Evolutionary conservation across 2,329 filamentous ascomycete genomes (phyloP), one percentile per base, ranked within the genome.

Genomic region (Aspergillus novofumigatus): DNA sequence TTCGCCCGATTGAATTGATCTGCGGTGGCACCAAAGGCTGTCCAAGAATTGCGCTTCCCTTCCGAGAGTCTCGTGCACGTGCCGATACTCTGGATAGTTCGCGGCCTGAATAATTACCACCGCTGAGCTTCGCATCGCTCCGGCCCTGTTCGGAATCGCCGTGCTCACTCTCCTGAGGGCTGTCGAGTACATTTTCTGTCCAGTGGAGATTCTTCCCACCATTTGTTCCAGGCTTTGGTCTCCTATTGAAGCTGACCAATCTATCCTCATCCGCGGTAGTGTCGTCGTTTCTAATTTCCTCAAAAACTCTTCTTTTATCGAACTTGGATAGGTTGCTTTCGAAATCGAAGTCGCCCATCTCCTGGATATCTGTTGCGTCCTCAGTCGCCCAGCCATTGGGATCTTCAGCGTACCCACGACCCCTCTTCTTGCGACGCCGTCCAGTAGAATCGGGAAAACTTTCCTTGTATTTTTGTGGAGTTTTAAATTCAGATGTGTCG

Each of bases 331-430:
- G 81, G 63, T 92, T 92, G 54, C 86, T 87, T 66, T 90, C 87
- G 67, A 97, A 97, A 73, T 97, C 93, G 66, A 97, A 97, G 59
- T 97, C 94, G 10, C 90, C 91, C 80, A 94, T 84, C 70, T 95
- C 93, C 75, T 93, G 90, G 23, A 94, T 90, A 70, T 97, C 94
- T 0, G 91, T 97, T 23, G 93, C 92, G 68, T 97, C 93, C 70
- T 97, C 94, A 0, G 93, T 97, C 3, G 91, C 92, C 92, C 93
- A 97, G 3, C 91, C 93, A 70, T 91, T 95, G 47, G 91, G 75
- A 54, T 82, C 78, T 56, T 84, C 81, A 8, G 65, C 83, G 59
- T 79, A 77, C 35, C 67, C 61, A 63, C 76, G 75, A 62, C 74
- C 67, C 59, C 72, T 70, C 59, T 76, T 78, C 56, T 77, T 78